Percentiles rank a stretch among this genome's conserved stretches.
Conservation (phyloP, 1,284 basidiomycete genomes). For the Phylloboletellus chloephorus region DNA sequence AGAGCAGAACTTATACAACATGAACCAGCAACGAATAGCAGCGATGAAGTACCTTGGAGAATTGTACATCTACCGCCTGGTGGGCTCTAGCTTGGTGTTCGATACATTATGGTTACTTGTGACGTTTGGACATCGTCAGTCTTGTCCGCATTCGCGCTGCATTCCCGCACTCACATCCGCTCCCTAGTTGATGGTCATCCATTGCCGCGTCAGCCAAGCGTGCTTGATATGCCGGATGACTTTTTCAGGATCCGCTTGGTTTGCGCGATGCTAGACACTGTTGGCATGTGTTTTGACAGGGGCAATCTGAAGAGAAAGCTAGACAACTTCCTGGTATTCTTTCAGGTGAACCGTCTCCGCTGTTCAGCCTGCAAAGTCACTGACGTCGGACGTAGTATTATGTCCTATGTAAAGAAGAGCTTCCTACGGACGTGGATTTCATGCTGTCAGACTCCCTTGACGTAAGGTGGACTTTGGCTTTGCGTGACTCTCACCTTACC, state of each 20-base stretch:
- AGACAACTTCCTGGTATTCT: constrained; percentile 88
- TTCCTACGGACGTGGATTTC: constrained; percentile 97
- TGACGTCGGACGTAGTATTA: constrained; percentile 60
- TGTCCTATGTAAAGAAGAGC: constrained; percentile 76
- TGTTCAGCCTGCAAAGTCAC: background rate
- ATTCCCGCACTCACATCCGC: constrained; percentile 9
- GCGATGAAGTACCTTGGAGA: constrained; percentile 94
- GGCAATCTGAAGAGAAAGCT: constrained; percentile 88
- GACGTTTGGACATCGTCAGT: constrained; percentile 94
- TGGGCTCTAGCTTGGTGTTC: constrained; percentile 87
- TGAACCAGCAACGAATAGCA: constrained; percentile 89
- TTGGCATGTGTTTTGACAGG: constrained; percentile 96
- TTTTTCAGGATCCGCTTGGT: constrained; percentile 92
- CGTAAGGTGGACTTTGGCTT: constrained; percentile 38
- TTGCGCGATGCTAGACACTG: constrained; percentile 90
- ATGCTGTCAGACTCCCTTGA: constrained; percentile 94
- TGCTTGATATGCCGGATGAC: constrained; percentile 90
- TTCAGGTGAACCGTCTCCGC: constrained; percentile 60
- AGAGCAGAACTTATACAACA: constrained; percentile 93
- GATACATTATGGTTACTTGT: constrained; percentile 92
- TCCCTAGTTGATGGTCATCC: constrained; percentile 80
- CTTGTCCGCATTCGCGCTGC: constrained; percentile 1
- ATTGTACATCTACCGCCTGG: constrained; percentile 93
- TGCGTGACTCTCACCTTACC: constrained; percentile 9
- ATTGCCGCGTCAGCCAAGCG: constrained; percentile 69